phyloP scores from a whole-genome alignment of 306 rosid species.

The Lablab purpureus region DNA sequence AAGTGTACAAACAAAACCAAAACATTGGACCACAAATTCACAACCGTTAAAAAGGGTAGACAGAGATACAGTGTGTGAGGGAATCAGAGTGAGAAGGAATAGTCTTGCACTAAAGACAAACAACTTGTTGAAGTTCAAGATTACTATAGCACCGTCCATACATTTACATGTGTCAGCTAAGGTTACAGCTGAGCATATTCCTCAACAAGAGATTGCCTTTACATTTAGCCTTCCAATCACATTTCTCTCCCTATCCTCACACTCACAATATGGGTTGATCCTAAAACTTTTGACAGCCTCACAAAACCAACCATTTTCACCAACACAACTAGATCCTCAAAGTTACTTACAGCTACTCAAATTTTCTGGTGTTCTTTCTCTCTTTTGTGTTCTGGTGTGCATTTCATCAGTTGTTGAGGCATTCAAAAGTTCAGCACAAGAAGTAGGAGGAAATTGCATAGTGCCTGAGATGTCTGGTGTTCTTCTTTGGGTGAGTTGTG shows the following conservation, averaged over 20 bases:
- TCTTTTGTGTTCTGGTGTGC: neutral
- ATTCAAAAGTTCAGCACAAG: conserved; percentile 12
- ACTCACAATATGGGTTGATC: neutral
- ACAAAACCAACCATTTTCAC: neutral
- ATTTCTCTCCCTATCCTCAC: conserved; percentile 39
- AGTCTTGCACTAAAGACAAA: conserved; percentile 30
- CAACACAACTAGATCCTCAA: conserved; percentile 8
- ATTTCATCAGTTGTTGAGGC: neutral
- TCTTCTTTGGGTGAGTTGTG: conserved; percentile 73
- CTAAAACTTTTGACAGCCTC: conserved; percentile 25
- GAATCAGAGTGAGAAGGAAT: neutral
- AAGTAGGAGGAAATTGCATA: neutral
- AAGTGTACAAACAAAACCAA: neutral
- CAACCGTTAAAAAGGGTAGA: conserved; percentile 16
- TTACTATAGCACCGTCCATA: conserved; percentile 42
- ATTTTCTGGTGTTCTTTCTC: neutral
- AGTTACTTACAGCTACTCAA: neutral
- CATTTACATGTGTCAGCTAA: conserved; percentile 47
- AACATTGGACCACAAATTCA: conserved; percentile 39
- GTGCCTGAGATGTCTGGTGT: conserved; percentile 63
- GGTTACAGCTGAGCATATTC: conserved; percentile 50
- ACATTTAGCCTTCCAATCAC: conserved; percentile 46
- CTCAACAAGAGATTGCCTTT: conserved; percentile 23
- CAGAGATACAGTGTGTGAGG: neutral
- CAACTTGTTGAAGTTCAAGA: conserved; percentile 40